Evolutionary conservation across 192 early-diverging fungal species (phyloP), one percentile per base, ranked within the genome.

Genomic region (Lunasporangiospora selenospora): DNA sequence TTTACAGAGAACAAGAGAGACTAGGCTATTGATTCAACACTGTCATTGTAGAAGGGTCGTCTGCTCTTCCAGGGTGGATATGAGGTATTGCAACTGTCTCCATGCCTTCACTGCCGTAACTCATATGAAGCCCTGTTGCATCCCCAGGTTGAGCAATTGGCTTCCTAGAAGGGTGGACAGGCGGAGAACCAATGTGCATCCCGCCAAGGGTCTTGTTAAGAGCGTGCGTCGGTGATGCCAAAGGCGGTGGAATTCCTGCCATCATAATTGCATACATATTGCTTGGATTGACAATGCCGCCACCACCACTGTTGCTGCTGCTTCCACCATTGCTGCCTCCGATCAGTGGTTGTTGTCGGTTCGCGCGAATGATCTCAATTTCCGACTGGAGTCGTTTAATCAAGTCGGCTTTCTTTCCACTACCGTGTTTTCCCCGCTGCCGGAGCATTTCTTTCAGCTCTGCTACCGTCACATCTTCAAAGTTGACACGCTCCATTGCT

Each of bases 391-490:
- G 65, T 31, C 90, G 59, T 62, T 85, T 78, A 23, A 89, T 77
- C 27, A 92, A 59, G 12, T 87, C 67, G 11, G 87, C 89, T 37
- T 92, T 92, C 73, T 89, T 90, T 23, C 90, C 90, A 12, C 83
- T 80, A n/a, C 85, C 83, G 32, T 85, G 87, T 39, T 88, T 84
- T 3, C 87, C 83, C 32, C 90, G 81, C 55, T 86, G 79, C 23
- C 87, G 48, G 18, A 92, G 62, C 79, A 90, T 84, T 40, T 92
- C 89, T 53, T 92, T 92, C 24, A 92, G 73, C 64, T 92, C 90
- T 9, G 80, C 75, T 0, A 92, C 90, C 0, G 90, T 92, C 19
- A 92, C 84, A 67, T 92, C 90, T 24, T 92, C 84, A 63, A 92
- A 90, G 34, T 92, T 80, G 21, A 86, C 81, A 6, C 77, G 77